Conservation (phyloP, 1,284 basidiomycete species). For the Volvariella surrecta region DNA sequence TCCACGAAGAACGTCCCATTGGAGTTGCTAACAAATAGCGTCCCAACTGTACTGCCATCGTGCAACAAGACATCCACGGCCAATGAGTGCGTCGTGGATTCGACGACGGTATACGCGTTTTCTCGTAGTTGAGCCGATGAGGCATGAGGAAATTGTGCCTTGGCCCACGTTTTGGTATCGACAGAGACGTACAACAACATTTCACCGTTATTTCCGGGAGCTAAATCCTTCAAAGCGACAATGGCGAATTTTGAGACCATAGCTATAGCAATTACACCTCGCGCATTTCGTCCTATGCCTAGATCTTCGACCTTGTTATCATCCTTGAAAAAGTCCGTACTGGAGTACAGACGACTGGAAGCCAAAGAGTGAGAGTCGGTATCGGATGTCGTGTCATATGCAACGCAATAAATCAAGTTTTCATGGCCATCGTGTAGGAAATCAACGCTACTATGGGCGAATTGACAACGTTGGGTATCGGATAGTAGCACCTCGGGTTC, state of each 20-base stretch:
- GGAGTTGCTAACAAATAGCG: constrained; percentile 89
- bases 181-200: constrained; percentile 83
- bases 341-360: constrained; percentile 72
- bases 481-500: constrained; percentile 48
- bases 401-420: constrained; percentile 82
- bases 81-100: constrained; percentile 87
- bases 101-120: constrained; percentile 94
- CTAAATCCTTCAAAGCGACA: constrained; percentile 70
- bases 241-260: constrained; percentile 89
- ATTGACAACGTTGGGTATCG: constrained; percentile 74
- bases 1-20: constrained; percentile 96
- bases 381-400: constrained; percentile 55
- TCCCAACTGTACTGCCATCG: constrained; percentile 70
- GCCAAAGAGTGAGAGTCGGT: constrained; percentile 45
- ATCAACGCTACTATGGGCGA: constrained; percentile 76
- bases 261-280: constrained; percentile 82
- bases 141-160: constrained; percentile 82
- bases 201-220: constrained; percentile 42
- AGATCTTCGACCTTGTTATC: constrained; percentile 69
- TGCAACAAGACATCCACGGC: constrained; percentile 89
- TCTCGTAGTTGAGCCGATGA: constrained; percentile 71
- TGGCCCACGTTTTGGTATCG: constrained; percentile 76
- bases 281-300: constrained; percentile 76
- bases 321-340: constrained; percentile 72
- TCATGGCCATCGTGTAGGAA: constrained; percentile 68